These are phyloP conservation scores for Flaveria bidentis DNA, from an alignment of 129 eudicot genomes.

Conservation along the genomic window DNA sequence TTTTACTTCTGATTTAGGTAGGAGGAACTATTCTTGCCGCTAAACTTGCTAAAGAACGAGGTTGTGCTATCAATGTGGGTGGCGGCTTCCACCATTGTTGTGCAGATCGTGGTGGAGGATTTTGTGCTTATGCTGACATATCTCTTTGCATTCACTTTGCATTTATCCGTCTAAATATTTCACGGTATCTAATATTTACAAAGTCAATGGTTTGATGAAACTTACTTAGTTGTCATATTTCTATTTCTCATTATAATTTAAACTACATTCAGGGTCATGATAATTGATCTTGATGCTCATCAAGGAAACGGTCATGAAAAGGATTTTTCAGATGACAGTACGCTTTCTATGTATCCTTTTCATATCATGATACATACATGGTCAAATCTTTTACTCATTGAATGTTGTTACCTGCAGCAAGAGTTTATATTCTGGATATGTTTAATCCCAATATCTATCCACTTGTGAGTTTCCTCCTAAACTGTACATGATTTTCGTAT, in stretches of 20 bases:
- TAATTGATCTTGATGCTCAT: conserved; percentile 97
- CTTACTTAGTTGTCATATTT: not conserved
- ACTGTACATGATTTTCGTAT: not conserved
- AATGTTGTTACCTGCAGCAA: conserved; percentile 47
- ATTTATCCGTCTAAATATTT: conserved; percentile 62
- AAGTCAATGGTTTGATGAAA: conserved; percentile 2
- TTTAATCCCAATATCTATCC: conserved; percentile 87
- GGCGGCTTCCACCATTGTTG: conserved; percentile 98
- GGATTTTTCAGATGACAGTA: conserved; percentile 77
- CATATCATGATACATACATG: not conserved
- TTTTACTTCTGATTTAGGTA: conserved; percentile 44
- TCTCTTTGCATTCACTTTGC: conserved; percentile 88
- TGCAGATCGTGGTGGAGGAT: conserved; percentile 84
- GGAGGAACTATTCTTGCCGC: conserved; percentile 94
- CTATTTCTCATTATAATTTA: conserved; percentile 2
- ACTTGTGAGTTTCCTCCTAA: conserved; percentile 55
- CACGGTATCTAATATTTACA: conserved; percentile 51
- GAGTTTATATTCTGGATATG: conserved; percentile 95
- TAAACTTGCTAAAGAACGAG: conserved; percentile 90
- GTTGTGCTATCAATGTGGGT: conserved; percentile 96
- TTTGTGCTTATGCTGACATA: conserved; percentile 92
- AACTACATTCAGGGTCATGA: conserved; percentile 67
- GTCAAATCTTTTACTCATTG: conserved; percentile 8
- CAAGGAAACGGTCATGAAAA: conserved; percentile 97
- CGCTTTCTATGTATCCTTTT: conserved; percentile 23